These are phyloP conservation scores for Exophiala oligosperma DNA, from an alignment of 2,329 filamentous ascomycete genomes.

Conservation along the genomic window DNA sequence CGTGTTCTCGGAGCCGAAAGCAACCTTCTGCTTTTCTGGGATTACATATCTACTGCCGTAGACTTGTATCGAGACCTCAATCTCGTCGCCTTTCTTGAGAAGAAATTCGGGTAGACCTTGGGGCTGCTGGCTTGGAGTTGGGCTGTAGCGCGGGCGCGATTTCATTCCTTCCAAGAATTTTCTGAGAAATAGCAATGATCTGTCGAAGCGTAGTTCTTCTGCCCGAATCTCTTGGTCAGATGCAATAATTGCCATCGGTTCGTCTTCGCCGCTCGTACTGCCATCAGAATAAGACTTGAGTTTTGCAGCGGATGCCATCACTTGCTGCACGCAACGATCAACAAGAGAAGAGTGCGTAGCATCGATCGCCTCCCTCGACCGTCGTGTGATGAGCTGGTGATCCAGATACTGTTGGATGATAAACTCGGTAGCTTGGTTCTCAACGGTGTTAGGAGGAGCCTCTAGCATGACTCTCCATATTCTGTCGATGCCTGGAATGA, in stretches of 20 bases:
- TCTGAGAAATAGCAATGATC: constrained; percentile 67
- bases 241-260: constrained; percentile 54
- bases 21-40: constrained; percentile 27
- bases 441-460: constrained; percentile 65
- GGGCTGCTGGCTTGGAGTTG: constrained; percentile 45
- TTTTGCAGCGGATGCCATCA: constrained; percentile 62
- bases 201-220: constrained; percentile 64
- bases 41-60: constrained; percentile 21
- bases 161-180: constrained; percentile 62
- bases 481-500: constrained; percentile 61
- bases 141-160: constrained; percentile 58
- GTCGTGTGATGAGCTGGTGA: constrained; percentile 42
- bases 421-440: constrained; percentile 65
- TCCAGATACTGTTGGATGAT: constrained; percentile 75
- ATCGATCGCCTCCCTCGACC: constrained; percentile 50
- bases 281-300: constrained; percentile 54
- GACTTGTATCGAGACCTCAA: constrained; percentile 38
- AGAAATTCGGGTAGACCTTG: constrained; percentile 52
- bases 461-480: constrained; percentile 82
- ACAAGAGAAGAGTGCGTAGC: constrained; percentile 69
- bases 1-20: constrained; percentile 71
- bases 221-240: constrained; percentile 51
- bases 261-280: constrained; percentile 48
- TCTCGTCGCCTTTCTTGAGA: constrained; percentile 43
- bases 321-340: constrained; percentile 69